phyloP scores from a whole-genome alignment of 2,329 filamentous ascomycete genomes.

The Cordyceps farinosa region DNA sequence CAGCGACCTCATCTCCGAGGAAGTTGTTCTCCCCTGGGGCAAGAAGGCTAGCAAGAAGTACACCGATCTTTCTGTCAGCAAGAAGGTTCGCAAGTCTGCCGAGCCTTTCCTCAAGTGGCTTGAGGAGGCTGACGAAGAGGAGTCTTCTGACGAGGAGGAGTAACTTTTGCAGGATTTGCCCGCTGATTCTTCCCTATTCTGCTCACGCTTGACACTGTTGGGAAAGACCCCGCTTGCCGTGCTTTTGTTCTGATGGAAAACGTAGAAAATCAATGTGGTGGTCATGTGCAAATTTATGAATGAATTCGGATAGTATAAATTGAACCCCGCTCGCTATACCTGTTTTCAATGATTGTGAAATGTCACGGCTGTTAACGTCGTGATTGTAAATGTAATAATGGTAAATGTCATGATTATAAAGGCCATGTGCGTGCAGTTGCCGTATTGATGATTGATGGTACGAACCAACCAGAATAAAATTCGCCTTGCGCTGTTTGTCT shows the following conservation, averaged over 20 bases:
- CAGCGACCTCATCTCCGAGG: slow-evolving; percentile 83
- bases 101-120: slow-evolving; percentile 95
- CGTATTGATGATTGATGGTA: too few relatives aligned
- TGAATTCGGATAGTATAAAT: slow-evolving; percentile 7
- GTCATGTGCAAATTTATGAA: not conserved
- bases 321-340: not conserved
- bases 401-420: not conserved
- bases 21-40: slow-evolving; percentile 86
- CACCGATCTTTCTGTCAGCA: slow-evolving; percentile 81
- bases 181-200: not conserved
- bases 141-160: slow-evolving; percentile 57
- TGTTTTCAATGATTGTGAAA: not conserved
- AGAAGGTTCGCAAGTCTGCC: slow-evolving; percentile 92
- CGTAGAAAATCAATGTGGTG: slow-evolving; percentile 13
- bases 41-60: slow-evolving; percentile 98
- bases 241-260: slow-evolving; percentile 9
- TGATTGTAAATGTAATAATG: too few relatives aligned
- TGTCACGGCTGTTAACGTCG: not conserved
- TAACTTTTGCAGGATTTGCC: slow-evolving; percentile 4
- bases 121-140: slow-evolving; percentile 75
- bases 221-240: not conserved
- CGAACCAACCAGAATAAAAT: not conserved
- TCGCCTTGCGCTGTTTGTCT: not conserved
- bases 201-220: not conserved
- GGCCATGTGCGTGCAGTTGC: too few relatives aligned